Evolutionary conservation across 805 yeast species (phyloP), one percentile per base, ranked within the genome.

Genomic region (Myxozyma geophila): DNA sequence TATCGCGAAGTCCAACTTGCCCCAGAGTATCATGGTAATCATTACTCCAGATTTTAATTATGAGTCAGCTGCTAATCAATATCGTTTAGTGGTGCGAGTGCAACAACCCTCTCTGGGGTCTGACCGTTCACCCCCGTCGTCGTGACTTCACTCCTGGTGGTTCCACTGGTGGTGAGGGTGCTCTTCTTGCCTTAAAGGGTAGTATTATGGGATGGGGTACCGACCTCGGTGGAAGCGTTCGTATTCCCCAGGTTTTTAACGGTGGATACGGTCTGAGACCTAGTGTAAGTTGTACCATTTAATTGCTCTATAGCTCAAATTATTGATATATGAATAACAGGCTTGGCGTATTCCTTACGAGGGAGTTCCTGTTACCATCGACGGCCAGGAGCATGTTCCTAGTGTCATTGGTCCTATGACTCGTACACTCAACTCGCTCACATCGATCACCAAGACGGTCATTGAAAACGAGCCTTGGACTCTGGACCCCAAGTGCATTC

Each of bases 141-240:
- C 72, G 82, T 33, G 73, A 71, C 10, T 69, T 81, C 58, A 77
- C 81, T 13, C 72, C 83, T 23, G 87, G 87, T 50, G 87, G 87
- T 1, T 80, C 84, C 7, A 79, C 85, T 9, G 86, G 86, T 7
- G 87, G 87, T 52, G 87, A 83, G 58, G 84, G 82, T n/a, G 83
- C 85, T 6, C 71, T 84, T 43, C 67, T 81, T 2, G 78, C 78
- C 0, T 61, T 80, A 59, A 74, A 74, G 60, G 85, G 83, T 4
- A 76, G 83, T 9, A 77, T 79, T 75, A 54, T 87, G 49, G 92
- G 86, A 78, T 56, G 72, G 57, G 85, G 85, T 1, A 75, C 82
- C 13, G 87, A 84, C 68, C 80, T 83, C 59, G 87, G 86, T 49
- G 87, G 87, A 21, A 74, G 80, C 37, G 76, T 84, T 47, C 75